Evolutionary conservation across 2,329 filamentous ascomycete species (phyloP).

Genomic region (Emmonsiellopsis sp.): DNA sequence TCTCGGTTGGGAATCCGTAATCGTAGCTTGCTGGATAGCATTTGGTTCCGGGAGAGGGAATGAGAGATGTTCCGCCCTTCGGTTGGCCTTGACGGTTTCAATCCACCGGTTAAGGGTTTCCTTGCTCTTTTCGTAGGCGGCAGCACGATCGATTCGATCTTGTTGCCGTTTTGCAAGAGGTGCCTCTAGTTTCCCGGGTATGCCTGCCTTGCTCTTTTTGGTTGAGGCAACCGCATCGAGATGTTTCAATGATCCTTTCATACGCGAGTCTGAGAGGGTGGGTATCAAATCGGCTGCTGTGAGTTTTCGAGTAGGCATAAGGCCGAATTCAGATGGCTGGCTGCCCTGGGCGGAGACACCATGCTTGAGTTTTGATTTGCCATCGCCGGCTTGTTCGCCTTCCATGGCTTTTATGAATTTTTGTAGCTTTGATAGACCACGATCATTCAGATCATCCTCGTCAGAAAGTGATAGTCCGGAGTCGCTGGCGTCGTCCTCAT

Average conservation of each 20-base stretch:
- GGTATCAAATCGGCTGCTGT: constrained; percentile 67
- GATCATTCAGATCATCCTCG: constrained; percentile 37
- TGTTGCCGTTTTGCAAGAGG: constrained; percentile 81
- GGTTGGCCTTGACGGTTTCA: constrained; percentile 90
- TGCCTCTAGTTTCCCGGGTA: constrained; percentile 65
- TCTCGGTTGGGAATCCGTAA: constrained; percentile 52
- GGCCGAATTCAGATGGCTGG: constrained; percentile 51
- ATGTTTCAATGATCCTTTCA: constrained; percentile 72
- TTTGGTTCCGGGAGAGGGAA: constrained; percentile 76
- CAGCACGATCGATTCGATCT: constrained; percentile 69
- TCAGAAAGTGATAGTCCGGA: constrained; percentile 42
- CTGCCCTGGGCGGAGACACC: constrained; percentile 49
- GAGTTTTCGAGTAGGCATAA: constrained; percentile 57
- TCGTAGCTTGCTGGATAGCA: constrained; percentile 46
- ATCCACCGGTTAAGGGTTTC: constrained; percentile 85
- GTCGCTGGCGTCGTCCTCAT: constrained; percentile 35
- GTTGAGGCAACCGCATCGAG: constrained; percentile 37
- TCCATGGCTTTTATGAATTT: constrained; percentile 60
- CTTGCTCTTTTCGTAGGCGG: constrained; percentile 83
- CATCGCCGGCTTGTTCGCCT: constrained; percentile 24
- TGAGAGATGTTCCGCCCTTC: constrained; percentile 77
- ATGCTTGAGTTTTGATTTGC: constrained; percentile 21
- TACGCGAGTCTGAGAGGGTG: constrained; percentile 61
- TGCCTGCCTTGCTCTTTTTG: constrained; percentile 43
- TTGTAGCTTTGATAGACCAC: constrained; percentile 55